Evolutionary conservation across 2,329 filamentous ascomycete genomes (phyloP).

Genomic region (Venturia asperata): DNA sequence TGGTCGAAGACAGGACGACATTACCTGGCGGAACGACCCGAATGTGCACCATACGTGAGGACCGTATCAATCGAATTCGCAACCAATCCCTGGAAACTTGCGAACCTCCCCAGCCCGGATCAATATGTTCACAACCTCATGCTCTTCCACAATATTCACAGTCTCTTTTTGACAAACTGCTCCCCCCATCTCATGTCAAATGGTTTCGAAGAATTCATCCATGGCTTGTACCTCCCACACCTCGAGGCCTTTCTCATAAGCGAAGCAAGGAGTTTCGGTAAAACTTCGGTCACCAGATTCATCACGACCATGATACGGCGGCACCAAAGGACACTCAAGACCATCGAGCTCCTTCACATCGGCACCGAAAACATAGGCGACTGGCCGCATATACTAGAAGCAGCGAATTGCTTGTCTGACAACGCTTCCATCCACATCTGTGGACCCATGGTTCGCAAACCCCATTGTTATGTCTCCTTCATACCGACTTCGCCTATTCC

Average conservation of each 20-base stretch:
- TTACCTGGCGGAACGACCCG: neutral
- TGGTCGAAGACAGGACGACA: neutral
- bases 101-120: neutral
- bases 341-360: slow-evolving; percentile 3
- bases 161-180: slow-evolving; percentile 3
- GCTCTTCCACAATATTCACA: neutral
- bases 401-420: neutral
- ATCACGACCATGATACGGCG: neutral
- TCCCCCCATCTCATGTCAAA: neutral
- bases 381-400: neutral
- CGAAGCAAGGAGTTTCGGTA: slow-evolving; percentile 1
- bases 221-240: neutral
- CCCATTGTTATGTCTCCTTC: neutral
- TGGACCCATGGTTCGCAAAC: slow-evolving; percentile 5
- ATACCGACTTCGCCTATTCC: neutral
- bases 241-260: neutral
- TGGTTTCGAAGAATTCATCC: neutral
- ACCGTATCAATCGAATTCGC: neutral
- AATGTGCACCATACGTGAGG: neutral
- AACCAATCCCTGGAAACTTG: neutral
- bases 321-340: slow-evolving; percentile 7
- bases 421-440: slow-evolving; percentile 7
- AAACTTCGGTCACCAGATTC: neutral
- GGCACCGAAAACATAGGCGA: neutral
- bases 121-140: neutral